phyloP scores from a whole-genome alignment of 2,329 filamentous ascomycete genomes.

The Ascochyta rabiei region DNA sequence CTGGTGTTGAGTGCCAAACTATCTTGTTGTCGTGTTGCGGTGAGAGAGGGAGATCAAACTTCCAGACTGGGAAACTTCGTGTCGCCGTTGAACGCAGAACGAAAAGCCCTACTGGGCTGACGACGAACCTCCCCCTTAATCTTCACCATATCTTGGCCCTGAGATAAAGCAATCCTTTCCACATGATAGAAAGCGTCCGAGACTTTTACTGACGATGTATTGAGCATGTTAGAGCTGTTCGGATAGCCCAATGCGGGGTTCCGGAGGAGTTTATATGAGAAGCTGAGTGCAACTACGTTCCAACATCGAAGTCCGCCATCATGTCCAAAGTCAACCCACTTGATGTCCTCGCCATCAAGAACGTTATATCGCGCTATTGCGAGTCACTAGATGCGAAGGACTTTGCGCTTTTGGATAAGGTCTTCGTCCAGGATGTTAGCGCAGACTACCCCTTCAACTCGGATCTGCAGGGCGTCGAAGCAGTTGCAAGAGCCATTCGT shows the following conservation, averaged over 20 bases:
- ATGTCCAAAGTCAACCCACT: conserved; percentile 31
- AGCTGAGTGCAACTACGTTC: background rate
- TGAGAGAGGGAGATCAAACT: background rate
- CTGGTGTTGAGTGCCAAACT: background rate
- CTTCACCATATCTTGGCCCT: background rate
- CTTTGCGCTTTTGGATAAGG: conserved; percentile 46
- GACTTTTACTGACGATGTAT: too few species aligned
- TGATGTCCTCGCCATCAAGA: conserved; percentile 49
- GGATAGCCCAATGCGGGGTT: conserved; percentile 7
- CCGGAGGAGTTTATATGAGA: background rate
- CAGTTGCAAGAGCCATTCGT: conserved; percentile 41
- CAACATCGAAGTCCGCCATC: background rate
- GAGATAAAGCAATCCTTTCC: background rate
- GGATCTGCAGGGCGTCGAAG: conserved; percentile 42
- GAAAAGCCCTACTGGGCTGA: background rate
- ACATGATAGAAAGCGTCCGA: background rate
- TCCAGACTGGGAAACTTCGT: background rate
- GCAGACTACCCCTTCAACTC: conserved; percentile 50
- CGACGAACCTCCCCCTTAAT: background rate
- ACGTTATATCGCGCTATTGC: conserved; percentile 52
- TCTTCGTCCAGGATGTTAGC: conserved; percentile 50
- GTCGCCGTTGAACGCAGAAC: background rate
- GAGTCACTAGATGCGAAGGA: conserved; percentile 53
- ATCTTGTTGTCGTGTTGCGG: background rate
- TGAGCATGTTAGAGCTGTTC: background rate